A percentile compares a stretch with the other conserved stretches of the same genome.
These are phyloP conservation scores for Amylocarpus encephaloides DNA, from an alignment of 2,329 filamentous ascomycete genomes.

Conservation along the genomic window DNA sequence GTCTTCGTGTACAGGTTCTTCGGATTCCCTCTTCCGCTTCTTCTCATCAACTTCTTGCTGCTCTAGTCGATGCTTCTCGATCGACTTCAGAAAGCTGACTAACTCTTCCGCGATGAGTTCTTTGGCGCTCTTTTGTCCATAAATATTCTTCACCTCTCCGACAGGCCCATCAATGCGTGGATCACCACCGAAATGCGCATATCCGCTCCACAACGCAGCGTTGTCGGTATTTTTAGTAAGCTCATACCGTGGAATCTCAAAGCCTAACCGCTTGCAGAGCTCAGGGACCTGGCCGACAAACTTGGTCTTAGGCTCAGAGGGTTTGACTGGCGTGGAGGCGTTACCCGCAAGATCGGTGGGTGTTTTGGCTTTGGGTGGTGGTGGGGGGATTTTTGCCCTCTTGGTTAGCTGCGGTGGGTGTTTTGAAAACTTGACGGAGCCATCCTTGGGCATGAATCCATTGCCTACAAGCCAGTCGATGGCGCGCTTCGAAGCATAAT, in stretches of 20 bases:
- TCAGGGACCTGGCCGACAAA: constrained; percentile 19
- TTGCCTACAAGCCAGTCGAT: constrained; percentile 29
- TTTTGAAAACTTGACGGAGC: constrained; percentile 25
- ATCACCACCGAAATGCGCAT: constrained; percentile 26
- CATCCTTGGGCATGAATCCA: constrained; percentile 24
- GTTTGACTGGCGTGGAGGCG: not conserved
- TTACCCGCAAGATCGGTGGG: not conserved
- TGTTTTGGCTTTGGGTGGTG: not conserved
- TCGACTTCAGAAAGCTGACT: constrained; percentile 33
- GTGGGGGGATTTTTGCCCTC: not conserved
- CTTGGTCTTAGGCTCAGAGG: not conserved
- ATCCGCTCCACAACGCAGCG: constrained; percentile 19
- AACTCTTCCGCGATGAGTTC: constrained; percentile 41
- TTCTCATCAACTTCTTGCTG: constrained; percentile 7
- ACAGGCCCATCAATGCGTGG: constrained; percentile 32
- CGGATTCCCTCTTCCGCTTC: constrained; percentile 15
- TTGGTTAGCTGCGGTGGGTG: constrained; percentile 3
- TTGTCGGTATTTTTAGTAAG: constrained; percentile 14
- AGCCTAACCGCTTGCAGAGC: constrained; percentile 23
- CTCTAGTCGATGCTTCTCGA: constrained; percentile 28
- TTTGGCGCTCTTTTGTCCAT: constrained; percentile 43
- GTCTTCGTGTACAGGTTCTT: constrained; percentile 1
- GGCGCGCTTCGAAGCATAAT: constrained; percentile 29
- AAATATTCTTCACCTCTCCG: constrained; percentile 37
- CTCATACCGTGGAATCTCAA: constrained; percentile 22